These are phyloP conservation scores for Limnanthes douglasii DNA, from an alignment of 345 rosid genomes.

Conservation along the genomic window DNA sequence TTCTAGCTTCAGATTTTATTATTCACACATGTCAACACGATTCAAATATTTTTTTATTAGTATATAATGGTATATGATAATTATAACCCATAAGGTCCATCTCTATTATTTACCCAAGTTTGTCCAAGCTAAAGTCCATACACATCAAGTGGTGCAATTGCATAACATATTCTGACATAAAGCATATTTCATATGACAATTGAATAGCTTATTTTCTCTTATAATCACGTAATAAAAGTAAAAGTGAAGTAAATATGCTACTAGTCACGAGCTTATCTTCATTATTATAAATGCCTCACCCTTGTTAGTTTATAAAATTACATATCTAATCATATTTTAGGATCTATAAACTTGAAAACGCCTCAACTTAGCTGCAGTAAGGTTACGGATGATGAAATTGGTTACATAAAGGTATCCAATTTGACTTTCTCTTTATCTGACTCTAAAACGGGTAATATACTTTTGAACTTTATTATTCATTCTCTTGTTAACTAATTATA, in stretches of 20 bases:
- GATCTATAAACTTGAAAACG: constrained; percentile 48
- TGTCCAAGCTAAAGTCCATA: constrained; percentile 62
- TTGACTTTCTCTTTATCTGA: background rate
- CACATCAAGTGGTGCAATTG: constrained; percentile 75
- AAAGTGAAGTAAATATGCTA: no score
- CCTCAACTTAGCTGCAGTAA: constrained; percentile 62
- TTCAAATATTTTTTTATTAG: no score
- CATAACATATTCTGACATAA: constrained; percentile 71
- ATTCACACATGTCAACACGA: no score
- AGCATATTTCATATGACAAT: constrained; percentile 55
- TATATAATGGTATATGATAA: no score
- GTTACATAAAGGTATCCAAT: constrained; percentile 51
- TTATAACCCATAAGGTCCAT: background rate
- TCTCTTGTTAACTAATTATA: no score
- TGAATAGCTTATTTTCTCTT: no score
- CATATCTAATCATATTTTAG: constrained; percentile 22
- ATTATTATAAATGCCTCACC: no score
- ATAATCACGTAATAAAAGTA: no score
- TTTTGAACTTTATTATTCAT: no score
- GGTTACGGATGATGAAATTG: constrained; percentile 62
- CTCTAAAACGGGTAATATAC: no score
- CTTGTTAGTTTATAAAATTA: background rate
- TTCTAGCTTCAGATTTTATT: no score
- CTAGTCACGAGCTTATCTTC: constrained; percentile 2
- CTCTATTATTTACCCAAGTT: constrained; percentile 21